Evolutionary conservation across 2,329 filamentous ascomycete species (phyloP), one percentile per base, ranked within the genome.

Genomic region (Chalaropsis ovoidea): DNA sequence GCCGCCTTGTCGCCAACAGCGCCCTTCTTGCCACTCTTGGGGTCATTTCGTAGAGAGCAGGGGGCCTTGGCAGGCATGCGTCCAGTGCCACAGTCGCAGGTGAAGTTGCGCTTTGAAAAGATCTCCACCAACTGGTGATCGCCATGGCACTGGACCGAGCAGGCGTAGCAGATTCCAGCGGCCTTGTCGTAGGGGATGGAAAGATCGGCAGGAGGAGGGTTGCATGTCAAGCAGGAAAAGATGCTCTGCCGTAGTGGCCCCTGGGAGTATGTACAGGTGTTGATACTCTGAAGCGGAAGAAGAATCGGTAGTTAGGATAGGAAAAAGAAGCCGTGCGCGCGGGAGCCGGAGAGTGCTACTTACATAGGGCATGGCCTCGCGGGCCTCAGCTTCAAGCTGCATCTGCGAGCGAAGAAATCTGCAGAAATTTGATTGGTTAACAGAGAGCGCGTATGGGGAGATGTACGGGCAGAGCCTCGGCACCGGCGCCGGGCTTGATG

Each of bases 61-160:
- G 89, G 86, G 64, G 83, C 86, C 2, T 81, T 84, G 0, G 81
- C 77, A 0, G 86, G 83, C 31, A 95, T 80, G 63, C 93, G 86
- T 56, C 86, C 90, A 0, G 92, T 96, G 31, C 94, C 94, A 72
- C 94, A 99, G 75, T 99, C 94, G 77, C 94, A 99, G 49, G 89
- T 89, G 72, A 99, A 97, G 76, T 96, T 87, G 72, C 95, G 86
- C 78, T 96, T 97, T 73, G 84, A 87, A 77, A 99, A 99, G 22
- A 99, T 87, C 76, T 99, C 94, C 62, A 97, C 94, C 31, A 99
- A 84, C 1, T 83, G 88, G 74, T 99, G 94, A 72, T 97, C 92
- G 70, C 94, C 93, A 72, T 99, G 94, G 74, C 94, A 99, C 71
- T 93, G 89, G 67, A 99, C 90, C 6, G 93, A 96, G 77, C 94